Base-by-base conservation (phyloP, 164 flowering plant species). In the Tetrastigma voinierianum region DNA sequence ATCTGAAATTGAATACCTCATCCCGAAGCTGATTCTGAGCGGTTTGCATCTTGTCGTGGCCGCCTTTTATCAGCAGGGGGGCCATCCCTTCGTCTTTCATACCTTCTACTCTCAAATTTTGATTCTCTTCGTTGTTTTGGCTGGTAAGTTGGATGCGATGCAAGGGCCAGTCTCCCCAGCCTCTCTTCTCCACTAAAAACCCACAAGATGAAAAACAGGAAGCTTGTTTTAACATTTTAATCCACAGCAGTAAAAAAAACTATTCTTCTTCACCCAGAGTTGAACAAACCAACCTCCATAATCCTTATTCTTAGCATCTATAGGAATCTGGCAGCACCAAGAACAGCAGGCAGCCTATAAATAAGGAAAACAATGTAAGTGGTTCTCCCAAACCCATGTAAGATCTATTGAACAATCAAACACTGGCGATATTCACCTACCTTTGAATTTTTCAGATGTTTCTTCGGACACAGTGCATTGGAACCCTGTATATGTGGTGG, bases 111-210 rank as follows among this genome's bases (percentile, higher is more conserved):
- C 69, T 81, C 88, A 46, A 78, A 81, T 72, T 87, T 95, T 15
- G 94, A 79, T 51, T 76, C 66, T 51, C 78, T 76, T 9, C 84
- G 72, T 67, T 83, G 86, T 83, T 87, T 95, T 49, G 98, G 97
- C 73, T 92, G 96, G 71, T 92, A 92, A 62, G 93, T 86, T 13
- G 99, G 97, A 62, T 92, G 92, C 67, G 83, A n/a, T 85, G 81
- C 94, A 87, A 8, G 99, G 99, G 73, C 92, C 90, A 69, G 92
- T 95, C 81, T 92, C 99, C 40, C 99, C 99, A 75, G n/a, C n/a
- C n/a, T 95, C 92, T 7, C 61, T 95, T 90, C 47, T 95, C 99
- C 25, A 97, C 97, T 92, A 72, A 61, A 62, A 55, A 62, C 13
- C 32, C 45, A 15, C 20, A 14, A 20, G 53, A 48, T 1, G 4